Evolutionary conservation across 192 early-diverging fungal species (phyloP).

Genomic region (Pilobolus umbonatus): DNA sequence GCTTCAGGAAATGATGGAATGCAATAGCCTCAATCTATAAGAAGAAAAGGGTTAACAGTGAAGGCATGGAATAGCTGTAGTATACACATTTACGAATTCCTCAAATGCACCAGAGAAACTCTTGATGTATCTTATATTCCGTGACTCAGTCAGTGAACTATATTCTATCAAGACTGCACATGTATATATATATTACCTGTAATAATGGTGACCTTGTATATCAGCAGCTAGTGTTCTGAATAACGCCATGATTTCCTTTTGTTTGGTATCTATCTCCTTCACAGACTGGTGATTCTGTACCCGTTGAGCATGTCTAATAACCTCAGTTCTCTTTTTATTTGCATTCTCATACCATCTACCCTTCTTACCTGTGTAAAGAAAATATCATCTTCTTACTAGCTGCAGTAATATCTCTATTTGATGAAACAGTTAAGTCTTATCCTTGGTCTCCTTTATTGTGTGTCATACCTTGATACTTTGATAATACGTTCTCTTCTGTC

Average conservation of each 20-base stretch:
- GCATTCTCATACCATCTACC: background rate
- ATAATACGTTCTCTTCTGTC: slow-evolving; percentile 10
- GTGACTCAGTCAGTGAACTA: background rate
- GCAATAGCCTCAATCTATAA: slow-evolving; percentile 13
- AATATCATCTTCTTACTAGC: slow-evolving; percentile 9
- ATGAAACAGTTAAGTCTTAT: background rate
- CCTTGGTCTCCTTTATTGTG: background rate
- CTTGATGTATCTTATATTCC: background rate
- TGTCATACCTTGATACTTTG: slow-evolving; percentile 11
- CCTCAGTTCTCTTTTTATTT: background rate
- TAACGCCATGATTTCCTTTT: slow-evolving; percentile 6
- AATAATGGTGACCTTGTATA: slow-evolving; percentile 6
- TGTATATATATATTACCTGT: background rate
- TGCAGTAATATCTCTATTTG: slow-evolving; percentile 10
- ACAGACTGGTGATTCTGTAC: too few relatives aligned
- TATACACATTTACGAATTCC: slow-evolving; percentile 5
- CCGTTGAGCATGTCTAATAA: too few relatives aligned
- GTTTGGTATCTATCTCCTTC: slow-evolving; percentile 1
- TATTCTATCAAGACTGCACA: background rate
- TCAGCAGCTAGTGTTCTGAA: slow-evolving; percentile 6
- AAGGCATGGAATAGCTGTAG: background rate
- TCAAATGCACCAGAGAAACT: slow-evolving; percentile 16
- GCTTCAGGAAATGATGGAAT: slow-evolving; percentile 4
- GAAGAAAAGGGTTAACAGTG: background rate
- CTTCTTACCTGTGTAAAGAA: slow-evolving; percentile 5